These are phyloP conservation scores for Trichosporon faecale DNA, from an alignment of 1,284 basidiomycete species.

Conservation along the genomic window DNA sequence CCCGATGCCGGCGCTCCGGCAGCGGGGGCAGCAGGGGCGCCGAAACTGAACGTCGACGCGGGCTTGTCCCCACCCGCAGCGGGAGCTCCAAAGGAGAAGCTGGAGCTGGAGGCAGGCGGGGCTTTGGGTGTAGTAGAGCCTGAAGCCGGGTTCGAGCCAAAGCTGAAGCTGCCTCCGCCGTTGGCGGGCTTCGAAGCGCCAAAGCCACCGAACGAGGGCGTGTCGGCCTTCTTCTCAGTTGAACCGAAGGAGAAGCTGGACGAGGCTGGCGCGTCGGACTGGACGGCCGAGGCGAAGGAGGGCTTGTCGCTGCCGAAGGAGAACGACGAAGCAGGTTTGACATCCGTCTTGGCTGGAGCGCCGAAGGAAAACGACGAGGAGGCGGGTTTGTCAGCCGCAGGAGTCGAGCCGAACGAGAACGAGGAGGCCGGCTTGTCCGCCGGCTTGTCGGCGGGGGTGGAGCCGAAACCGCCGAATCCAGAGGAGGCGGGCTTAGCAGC, in stretches of 20 bases:
- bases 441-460: not conserved
- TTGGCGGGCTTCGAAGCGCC: no score
- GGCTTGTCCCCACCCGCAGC: not conserved
- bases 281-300: not conserved
- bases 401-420: not conserved
- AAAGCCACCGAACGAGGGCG: not conserved
- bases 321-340: conserved; percentile 3
- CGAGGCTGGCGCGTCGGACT: not conserved
- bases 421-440: not conserved
- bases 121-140: not conserved
- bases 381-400: not conserved
- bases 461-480: no score
- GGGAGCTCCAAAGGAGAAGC: conserved; percentile 13
- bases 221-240: not conserved
- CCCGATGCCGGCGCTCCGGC: not conserved
- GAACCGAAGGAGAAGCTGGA: conserved; percentile 15
- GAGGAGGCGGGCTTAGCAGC: no score
- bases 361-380: conserved; percentile 14
- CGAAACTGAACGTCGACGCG: not conserved
- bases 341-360: not conserved
- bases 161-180: not conserved
- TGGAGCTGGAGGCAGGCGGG: not conserved
- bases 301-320: conserved; percentile 10
- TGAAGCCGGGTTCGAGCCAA: not conserved
- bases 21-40: not conserved